A percentile compares a stretch with the other conserved stretches of the same genome.
Evolutionary conservation across 768 basidiomycete genomes (phyloP).

Genomic region (Suillus bovinus): DNA sequence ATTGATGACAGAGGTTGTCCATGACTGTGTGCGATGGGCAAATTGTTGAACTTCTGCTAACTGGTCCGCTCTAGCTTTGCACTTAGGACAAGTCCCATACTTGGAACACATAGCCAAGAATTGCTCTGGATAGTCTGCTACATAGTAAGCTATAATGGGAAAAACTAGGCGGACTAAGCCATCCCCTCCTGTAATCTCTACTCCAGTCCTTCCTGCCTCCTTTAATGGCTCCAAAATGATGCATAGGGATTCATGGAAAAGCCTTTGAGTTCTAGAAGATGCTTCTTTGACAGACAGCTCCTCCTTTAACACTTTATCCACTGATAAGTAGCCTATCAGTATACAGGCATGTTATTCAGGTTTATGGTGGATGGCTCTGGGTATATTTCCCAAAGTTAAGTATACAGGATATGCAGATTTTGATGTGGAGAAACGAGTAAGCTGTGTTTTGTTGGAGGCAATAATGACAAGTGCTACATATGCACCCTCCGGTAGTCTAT

Average conservation of each 20-base stretch:
- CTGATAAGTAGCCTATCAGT: conserved; percentile 41
- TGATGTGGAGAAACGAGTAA: conserved; percentile 40
- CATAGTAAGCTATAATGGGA: conserved; percentile 10
- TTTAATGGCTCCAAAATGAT: conserved; percentile 18
- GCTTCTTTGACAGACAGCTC: conserved; percentile 19
- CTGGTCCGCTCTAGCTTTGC: neutral
- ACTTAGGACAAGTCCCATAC: conserved; percentile 8
- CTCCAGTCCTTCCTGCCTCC: conserved; percentile 14
- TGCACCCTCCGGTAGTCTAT: conserved; percentile 16
- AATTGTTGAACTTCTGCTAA: neutral
- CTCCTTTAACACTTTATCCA: conserved; percentile 31
- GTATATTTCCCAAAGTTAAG: conserved; percentile 42
- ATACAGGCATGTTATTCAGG: conserved; percentile 37
- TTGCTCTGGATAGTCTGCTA: conserved; percentile 14
- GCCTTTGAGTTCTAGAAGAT: conserved; percentile 5
- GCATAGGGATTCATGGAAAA: neutral
- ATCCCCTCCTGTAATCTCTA: conserved; percentile 13
- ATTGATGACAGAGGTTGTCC: too few species aligned
- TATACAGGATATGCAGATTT: conserved; percentile 46
- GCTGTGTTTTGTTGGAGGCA: conserved; percentile 45
- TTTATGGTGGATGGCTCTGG: conserved; percentile 37
- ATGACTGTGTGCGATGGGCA: too few species aligned
- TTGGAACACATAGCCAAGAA: conserved; percentile 7
- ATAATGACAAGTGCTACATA: conserved; percentile 46
- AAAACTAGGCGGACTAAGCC: neutral